phyloP scores from a whole-genome alignment of 768 basidiomycete genomes.

The Boletus rubroflammeus region DNA sequence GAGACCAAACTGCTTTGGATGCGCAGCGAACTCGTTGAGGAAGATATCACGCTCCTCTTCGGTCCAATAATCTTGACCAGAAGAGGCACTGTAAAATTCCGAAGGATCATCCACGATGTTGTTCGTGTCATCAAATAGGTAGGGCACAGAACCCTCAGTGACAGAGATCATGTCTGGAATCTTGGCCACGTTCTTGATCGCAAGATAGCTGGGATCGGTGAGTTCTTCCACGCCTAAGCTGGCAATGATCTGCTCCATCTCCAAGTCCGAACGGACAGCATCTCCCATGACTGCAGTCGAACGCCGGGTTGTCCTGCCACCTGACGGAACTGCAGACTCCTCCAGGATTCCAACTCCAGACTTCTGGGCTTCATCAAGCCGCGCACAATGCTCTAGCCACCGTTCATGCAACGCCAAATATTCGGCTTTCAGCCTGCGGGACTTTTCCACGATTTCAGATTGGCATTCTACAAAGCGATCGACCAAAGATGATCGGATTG shows the following conservation, averaged over 20 bases:
- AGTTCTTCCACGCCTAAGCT: slow-evolving; percentile 88
- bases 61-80: slow-evolving; percentile 84
- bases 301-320: slow-evolving; percentile 67
- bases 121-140: slow-evolving; percentile 81
- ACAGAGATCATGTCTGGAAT: slow-evolving; percentile 91
- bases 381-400: slow-evolving; percentile 70
- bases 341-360: slow-evolving; percentile 28
- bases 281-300: slow-evolving; percentile 73
- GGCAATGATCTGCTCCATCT: slow-evolving; percentile 98
- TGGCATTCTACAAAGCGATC: slow-evolving; percentile 55
- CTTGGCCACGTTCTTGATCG: slow-evolving; percentile 75
- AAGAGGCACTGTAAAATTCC: slow-evolving; percentile 70
- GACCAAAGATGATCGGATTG: slow-evolving; percentile 47
- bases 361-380: slow-evolving; percentile 53
- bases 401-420: slow-evolving; percentile 66
- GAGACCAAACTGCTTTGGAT: slow-evolving; percentile 95
- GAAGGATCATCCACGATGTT: slow-evolving; percentile 71
- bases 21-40: slow-evolving; percentile 73
- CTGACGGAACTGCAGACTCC: slow-evolving; percentile 38
- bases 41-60: slow-evolving; percentile 77
- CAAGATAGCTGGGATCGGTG: slow-evolving; percentile 89
- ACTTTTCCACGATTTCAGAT: slow-evolving; percentile 49
- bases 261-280: slow-evolving; percentile 89
- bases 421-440: slow-evolving; percentile 53
- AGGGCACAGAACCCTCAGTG: slow-evolving; percentile 54